A percentile compares a stretch with the other conserved stretches of the same genome.
phyloP scores from a whole-genome alignment of 257 asterid species.

The Nicotiana tabacum region DNA sequence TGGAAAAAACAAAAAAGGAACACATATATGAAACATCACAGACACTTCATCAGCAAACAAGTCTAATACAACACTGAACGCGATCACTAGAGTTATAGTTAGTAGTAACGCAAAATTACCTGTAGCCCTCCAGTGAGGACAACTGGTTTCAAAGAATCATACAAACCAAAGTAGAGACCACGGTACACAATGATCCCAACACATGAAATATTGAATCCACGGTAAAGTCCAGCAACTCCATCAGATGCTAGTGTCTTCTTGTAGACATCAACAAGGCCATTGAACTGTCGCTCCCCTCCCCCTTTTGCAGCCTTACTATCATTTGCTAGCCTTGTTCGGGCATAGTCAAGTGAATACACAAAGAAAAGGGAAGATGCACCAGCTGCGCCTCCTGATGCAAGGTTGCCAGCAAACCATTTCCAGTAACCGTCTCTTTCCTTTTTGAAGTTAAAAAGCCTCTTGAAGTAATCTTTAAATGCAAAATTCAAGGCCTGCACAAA shows the following conservation, averaged over 20 bases:
- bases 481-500: conserved; percentile 36
- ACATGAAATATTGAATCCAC: conserved; percentile 44
- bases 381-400: conserved; percentile 49
- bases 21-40: background rate
- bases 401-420: conserved; percentile 42
- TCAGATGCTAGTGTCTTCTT: conserved; percentile 35
- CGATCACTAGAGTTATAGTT: background rate
- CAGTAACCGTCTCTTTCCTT: conserved; percentile 43
- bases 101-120: conserved; percentile 13
- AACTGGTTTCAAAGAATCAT: conserved; percentile 43
- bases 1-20: background rate
- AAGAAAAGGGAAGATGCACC: conserved; percentile 44
- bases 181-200: conserved; percentile 47
- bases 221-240: conserved; percentile 43
- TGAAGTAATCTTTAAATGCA: conserved; percentile 43
- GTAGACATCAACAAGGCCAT: conserved; percentile 44
- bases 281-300: conserved; percentile 37
- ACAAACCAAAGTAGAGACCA: conserved; percentile 44
- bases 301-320: conserved; percentile 42
- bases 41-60: too few species aligned
- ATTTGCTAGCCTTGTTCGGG: conserved; percentile 39
- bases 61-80: background rate
- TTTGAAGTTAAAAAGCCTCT: conserved; percentile 36
- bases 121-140: conserved; percentile 30
- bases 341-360: conserved; percentile 43